Evolutionary conservation across 2,329 filamentous ascomycete species (phyloP), one percentile per base, ranked within the genome.

Genomic region (Microcyclospora pomicola): DNA sequence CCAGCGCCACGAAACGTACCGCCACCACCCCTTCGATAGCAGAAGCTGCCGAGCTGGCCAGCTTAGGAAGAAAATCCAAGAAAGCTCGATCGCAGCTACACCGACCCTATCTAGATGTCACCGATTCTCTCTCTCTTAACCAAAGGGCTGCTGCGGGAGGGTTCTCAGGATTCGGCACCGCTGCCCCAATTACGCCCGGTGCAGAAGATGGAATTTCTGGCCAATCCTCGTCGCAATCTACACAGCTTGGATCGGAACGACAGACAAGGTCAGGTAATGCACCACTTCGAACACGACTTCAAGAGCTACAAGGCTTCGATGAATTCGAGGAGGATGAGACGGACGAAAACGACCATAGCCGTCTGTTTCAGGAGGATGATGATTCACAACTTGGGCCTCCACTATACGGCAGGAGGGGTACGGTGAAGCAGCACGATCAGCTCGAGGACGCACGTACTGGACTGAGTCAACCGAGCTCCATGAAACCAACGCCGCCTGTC

Each of bases 401-500:
- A 15, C 44, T 50, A 9, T 47, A 50, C 36, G 42, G 45, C n/a
- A 40, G 34, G 24, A 49, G 38, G 37, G 47, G 48, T 13, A 42
- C 36, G 32, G 45, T 40, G 40, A 51, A 48, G 38, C 41, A 39
- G 9, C 40, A 27, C 15, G 40, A 35, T 31, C 10, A 27, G 6
- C 39, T 46, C 33, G 42, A 45, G 9, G 42, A 28, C 33, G 38
- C 43, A n/a, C 30, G 42, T 6, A 41, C 38, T 12, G 46, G 43
- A 24, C 36, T 41, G 6, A 44, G 35, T 27, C 42, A 44, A 16
- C 28, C 34, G 15, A 33, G 31, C 13, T 29, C 16, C 12, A 40
- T 41, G 14, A 46, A 81, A 50, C 79, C 82, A 36, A 85, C 82
- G 9, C 82, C 82, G 24, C 82, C 82, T 6, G 75, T 85, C 46